phyloP scores from a whole-genome alignment of 495 filamentous ascomycete genomes.

The Sordaria brevicollis region DNA sequence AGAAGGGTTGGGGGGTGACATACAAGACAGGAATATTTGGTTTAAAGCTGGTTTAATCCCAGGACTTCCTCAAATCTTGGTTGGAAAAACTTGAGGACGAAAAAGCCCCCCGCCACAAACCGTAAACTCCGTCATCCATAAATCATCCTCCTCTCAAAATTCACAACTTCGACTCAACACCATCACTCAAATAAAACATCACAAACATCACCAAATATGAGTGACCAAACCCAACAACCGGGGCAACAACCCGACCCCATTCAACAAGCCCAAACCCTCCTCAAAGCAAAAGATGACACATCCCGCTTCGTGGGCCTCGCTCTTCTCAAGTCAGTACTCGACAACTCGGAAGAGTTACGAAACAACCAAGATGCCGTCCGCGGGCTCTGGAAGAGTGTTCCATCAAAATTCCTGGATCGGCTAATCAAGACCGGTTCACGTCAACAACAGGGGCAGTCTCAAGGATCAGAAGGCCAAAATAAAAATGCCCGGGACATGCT shows the following conservation, averaged over 20 bases:
- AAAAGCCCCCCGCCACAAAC: background rate
- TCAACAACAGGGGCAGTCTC: conserved; percentile 4
- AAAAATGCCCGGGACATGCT: conserved; percentile 45
- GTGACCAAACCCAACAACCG: background rate
- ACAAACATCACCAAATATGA: conserved; percentile 2
- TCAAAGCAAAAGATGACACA: conserved; percentile 50
- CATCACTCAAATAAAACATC: background rate
- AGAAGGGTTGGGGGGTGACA: background rate
- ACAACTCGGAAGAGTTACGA: conserved; percentile 38
- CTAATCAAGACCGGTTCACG: conserved; percentile 41
- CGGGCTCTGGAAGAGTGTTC: conserved; percentile 44
- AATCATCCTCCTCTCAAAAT: background rate
- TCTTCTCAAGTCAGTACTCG: conserved; percentile 48
- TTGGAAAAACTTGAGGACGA: background rate
- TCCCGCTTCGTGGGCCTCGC: conserved; percentile 57
- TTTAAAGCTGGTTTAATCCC: background rate
- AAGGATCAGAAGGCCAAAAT: background rate
- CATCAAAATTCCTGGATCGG: conserved; percentile 49
- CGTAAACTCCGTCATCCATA: background rate
- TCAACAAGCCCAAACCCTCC: conserved; percentile 34
- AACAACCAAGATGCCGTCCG: conserved; percentile 24
- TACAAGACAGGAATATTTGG: background rate
- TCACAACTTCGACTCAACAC: background rate
- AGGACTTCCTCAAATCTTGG: background rate
- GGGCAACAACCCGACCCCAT: conserved; percentile 12